Evolutionary conservation across 2,329 filamentous ascomycete genomes (phyloP), one percentile per base, ranked within the genome.

Genomic region (Fusarium sp.): DNA sequence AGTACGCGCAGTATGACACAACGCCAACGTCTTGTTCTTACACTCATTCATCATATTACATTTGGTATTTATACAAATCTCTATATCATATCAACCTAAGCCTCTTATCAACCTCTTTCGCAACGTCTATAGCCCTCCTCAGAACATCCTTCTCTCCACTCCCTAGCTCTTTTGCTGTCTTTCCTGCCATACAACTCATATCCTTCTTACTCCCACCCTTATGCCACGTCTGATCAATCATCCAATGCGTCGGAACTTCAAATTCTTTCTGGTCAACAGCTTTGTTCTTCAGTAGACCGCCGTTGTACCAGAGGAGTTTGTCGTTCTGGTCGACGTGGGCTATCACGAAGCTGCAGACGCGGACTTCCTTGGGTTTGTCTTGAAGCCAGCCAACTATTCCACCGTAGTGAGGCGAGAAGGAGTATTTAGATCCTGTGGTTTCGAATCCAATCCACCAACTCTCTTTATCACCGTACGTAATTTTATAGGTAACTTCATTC

Each of bases 381-480:
- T 58, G 8, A 10, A 61, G 3, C 78, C 80, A 79, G 1, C 83
- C 82, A 1, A 81, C 66, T 10, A 84, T 80, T 4, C 79, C 77
- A 2, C 78, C 82, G 48, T 84, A 84, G 50, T 82, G 80, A 30
- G 70, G 57, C 8, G 82, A 80, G 59, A 84, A 83, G 4, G 75
- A 72, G 53, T 83, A 84, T 0, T 51, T 63, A 0, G 80, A 76
- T 5, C 78, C 78, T 4, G 78, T 76, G 2, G 83, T 74, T 59
- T 84, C 82, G 10, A 83, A 75, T 0, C 82, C 82, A 23, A 84
- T 74, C 83, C 82, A 84, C 76, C 78, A 84, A 1, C 77, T 81
- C 65, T 84, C 83, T 66, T 84, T 84, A 40, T 85, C 83, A 0
- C 83, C 83, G 23, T 84, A 80, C 0, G 76, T 81, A 28, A 82